These are phyloP conservation scores for Musa acuminata DNA, from an alignment of 176 grass and related monocot species.

Conservation along the genomic window DNA sequence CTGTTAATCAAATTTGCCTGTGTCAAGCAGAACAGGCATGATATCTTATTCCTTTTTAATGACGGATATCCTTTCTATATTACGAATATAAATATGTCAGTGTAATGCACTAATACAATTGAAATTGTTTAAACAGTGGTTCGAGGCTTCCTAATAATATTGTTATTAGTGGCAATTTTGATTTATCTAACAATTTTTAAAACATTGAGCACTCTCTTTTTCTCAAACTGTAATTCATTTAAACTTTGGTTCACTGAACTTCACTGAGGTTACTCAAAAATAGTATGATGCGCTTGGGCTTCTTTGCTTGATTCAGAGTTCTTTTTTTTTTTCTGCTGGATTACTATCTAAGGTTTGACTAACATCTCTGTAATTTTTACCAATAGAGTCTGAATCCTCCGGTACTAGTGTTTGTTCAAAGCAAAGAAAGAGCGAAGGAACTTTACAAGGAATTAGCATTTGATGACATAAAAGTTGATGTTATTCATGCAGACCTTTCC, in stretches of 20 bases:
- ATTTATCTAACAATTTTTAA: background rate
- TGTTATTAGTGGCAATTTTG: background rate
- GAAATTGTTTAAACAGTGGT: background rate
- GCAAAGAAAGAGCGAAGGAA: slow-evolving; percentile 98
- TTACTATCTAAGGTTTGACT: no score
- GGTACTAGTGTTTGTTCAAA: slow-evolving; percentile 92
- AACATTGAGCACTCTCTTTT: background rate
- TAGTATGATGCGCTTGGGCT: no score
- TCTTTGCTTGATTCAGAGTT: no score
- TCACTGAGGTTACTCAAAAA: background rate
- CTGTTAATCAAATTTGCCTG: background rate
- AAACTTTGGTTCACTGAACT: background rate
- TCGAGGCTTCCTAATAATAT: background rate
- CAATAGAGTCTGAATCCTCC: slow-evolving; percentile 72
- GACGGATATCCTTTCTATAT: background rate
- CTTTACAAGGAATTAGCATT: slow-evolving; percentile 92
- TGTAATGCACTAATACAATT: background rate
- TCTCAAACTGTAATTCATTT: background rate
- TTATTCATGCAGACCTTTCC: slow-evolving; percentile 83
- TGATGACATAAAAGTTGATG: slow-evolving; percentile 71
- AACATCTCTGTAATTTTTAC: background rate
- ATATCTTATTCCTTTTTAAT: background rate
- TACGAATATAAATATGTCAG: background rate
- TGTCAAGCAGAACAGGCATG: background rate
- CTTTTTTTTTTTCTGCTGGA: no score